Percentiles rank a stretch among this genome's conserved stretches.
Evolutionary conservation across 2,329 filamentous ascomycete species (phyloP).

Genomic region (Alternaria solani): DNA sequence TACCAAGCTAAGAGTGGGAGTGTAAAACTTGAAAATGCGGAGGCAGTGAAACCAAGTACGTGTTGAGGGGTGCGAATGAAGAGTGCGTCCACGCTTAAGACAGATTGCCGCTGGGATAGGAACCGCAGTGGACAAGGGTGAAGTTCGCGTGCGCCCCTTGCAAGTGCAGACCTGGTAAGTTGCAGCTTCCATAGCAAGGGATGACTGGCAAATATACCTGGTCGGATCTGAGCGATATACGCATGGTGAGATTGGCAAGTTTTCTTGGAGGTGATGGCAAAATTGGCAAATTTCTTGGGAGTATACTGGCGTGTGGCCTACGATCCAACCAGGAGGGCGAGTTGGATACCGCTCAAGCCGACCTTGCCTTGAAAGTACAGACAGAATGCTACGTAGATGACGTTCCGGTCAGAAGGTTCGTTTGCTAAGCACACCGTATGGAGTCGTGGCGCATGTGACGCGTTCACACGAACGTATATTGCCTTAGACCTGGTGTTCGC

Average conservation of each 20-base stretch:
- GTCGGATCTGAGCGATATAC: slow-evolving; percentile 11
- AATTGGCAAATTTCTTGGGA: slow-evolving; percentile 13
- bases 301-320: slow-evolving; percentile 9
- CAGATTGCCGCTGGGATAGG: neutral
- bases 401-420: neutral
- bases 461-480: neutral
- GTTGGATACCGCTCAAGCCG: neutral
- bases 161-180: slow-evolving; percentile 14
- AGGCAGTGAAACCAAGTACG: slow-evolving; percentile 18
- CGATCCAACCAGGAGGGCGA: slow-evolving; percentile 4
- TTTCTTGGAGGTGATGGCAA: neutral
- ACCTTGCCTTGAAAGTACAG: neutral
- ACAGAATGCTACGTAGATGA: neutral
- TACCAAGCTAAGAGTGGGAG: slow-evolving; percentile 16
- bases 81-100: slow-evolving; percentile 12
- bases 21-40: slow-evolving; percentile 15
- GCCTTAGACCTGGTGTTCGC: neutral
- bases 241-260: slow-evolving; percentile 17
- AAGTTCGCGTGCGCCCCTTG: slow-evolving; percentile 7
- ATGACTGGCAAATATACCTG: slow-evolving; percentile 12
- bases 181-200: slow-evolving; percentile 6
- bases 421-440: neutral
- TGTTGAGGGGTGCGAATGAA: slow-evolving; percentile 12
- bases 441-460: slow-evolving; percentile 8
- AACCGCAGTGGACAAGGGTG: slow-evolving; percentile 9